Percentiles rank a stretch among this genome's conserved stretches.
Evolutionary conservation across 495 filamentous ascomycete genomes (phyloP).

Genomic region (Bathelium albidoporum): DNA sequence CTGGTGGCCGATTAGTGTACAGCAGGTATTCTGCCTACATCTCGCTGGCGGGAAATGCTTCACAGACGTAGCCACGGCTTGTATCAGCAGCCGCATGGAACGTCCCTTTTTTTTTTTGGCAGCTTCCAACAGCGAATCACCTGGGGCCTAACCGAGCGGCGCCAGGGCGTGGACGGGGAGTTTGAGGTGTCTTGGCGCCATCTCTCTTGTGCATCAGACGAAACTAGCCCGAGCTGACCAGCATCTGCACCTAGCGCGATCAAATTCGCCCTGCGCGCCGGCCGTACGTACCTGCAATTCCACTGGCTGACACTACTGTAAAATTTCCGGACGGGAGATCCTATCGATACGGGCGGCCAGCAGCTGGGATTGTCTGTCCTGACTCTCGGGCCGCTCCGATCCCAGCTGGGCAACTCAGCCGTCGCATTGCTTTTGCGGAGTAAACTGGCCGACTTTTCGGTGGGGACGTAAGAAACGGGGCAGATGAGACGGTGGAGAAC

Average conservation of each 20-base stretch:
- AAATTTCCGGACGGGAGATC: not conserved
- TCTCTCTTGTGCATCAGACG: slow-evolving; percentile 4
- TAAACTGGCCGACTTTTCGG: not conserved
- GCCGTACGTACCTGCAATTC: not conserved
- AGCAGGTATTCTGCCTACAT: slow-evolving; percentile 3
- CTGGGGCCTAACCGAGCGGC: not conserved
- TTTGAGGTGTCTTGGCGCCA: slow-evolving; percentile 4
- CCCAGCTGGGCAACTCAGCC: not conserved
- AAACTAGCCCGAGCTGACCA: slow-evolving; percentile 2
- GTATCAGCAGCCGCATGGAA: slow-evolving; percentile 4
- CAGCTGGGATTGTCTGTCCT: not conserved
- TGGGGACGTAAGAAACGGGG: not conserved
- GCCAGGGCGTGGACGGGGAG: not conserved
- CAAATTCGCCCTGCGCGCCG: not conserved
- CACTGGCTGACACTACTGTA: not conserved
- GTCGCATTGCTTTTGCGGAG: not conserved
- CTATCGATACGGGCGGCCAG: not conserved
- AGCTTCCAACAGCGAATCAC: slow-evolving; percentile 2
- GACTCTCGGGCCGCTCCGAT: not conserved
- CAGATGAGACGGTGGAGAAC: not conserved
- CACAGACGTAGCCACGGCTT: not conserved
- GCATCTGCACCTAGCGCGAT: slow-evolving; percentile 4
- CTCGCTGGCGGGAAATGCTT: not conserved
- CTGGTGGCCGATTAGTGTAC: not conserved
- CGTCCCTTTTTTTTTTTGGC: not conserved